phyloP scores from a whole-genome alignment of 2,329 filamentous ascomycete genomes.

The Pseudogymnoascus sp. region DNA sequence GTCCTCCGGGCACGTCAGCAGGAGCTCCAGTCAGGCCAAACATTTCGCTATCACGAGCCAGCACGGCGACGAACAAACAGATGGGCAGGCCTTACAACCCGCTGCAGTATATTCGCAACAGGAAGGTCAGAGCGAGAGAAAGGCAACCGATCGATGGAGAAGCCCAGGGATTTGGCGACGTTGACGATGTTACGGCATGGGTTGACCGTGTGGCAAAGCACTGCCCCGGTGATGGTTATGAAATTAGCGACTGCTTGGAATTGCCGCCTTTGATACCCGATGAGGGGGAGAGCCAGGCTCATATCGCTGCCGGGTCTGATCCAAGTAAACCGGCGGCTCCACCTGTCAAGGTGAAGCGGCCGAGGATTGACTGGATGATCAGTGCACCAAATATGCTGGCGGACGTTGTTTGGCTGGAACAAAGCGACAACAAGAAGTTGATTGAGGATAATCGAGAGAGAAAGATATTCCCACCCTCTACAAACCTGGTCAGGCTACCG shows the following conservation, averaged over 20 bases:
- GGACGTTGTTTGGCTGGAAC: conserved; percentile 85
- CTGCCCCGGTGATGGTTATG: conserved; percentile 19
- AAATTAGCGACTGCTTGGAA: conserved; percentile 31
- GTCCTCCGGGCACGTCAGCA: conserved; percentile 30
- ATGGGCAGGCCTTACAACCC: conserved; percentile 79
- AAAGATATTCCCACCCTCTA: conserved; percentile 56
- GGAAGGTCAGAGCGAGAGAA: conserved; percentile 75
- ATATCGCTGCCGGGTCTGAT: conserved; percentile 19
- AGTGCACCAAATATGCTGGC: conserved; percentile 80
- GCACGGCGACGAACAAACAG: conserved; percentile 30
- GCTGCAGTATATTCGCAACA: conserved; percentile 84
- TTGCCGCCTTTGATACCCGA: conserved; percentile 35
- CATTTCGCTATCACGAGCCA: conserved; percentile 30
- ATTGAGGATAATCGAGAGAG: conserved; percentile 75
- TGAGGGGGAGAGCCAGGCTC: not conserved
- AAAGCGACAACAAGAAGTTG: conserved; percentile 68
- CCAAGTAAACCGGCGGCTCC: conserved; percentile 19
- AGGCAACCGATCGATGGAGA: conserved; percentile 67
- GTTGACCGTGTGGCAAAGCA: conserved; percentile 53
- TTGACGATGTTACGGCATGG: conserved; percentile 67
- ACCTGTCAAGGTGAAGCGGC: conserved; percentile 56
- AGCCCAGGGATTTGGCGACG: conserved; percentile 68
- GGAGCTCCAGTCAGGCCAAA: conserved; percentile 32
- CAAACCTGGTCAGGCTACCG: conserved; percentile 16
- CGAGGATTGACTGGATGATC: conserved; percentile 77